Conservation (phyloP, 352 stramenopile genomes). For the Globisporangium cylindrosporum region DNA sequence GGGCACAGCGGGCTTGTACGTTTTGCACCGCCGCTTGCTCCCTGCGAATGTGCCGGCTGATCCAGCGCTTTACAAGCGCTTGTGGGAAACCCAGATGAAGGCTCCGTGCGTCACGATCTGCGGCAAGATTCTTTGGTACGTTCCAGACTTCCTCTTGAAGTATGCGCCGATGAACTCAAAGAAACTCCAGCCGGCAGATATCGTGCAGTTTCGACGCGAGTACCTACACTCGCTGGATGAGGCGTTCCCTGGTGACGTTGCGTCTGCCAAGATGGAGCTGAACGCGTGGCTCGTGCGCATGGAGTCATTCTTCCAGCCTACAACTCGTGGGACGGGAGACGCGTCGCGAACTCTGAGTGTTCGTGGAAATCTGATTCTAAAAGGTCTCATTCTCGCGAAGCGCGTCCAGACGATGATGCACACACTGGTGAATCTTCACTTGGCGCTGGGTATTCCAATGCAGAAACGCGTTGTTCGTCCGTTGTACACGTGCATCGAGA, state of each 20-base stretch:
- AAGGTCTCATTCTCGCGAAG: constrained; percentile 88
- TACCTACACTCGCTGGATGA: constrained; percentile 81
- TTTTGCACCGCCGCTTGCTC: constrained; percentile 81
- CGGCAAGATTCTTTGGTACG: constrained; percentile 82
- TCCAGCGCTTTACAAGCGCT: constrained; percentile 82
- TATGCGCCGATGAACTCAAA: constrained; percentile 82
- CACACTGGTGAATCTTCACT: constrained; percentile 85
- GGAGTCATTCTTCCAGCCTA: constrained; percentile 87
- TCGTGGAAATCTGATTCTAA: constrained; percentile 89
- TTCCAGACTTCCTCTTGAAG: constrained; percentile 86
- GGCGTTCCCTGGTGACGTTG: constrained; percentile 74
- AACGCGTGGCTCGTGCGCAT: constrained; percentile 84
- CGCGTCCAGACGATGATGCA: constrained; percentile 90
- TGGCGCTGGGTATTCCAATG: constrained; percentile 85
- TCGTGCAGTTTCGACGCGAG: constrained; percentile 73
- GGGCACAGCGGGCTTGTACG: constrained; percentile 88
- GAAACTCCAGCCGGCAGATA: constrained; percentile 74
- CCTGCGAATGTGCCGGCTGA: constrained; percentile 84
- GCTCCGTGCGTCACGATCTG: constrained; percentile 82
- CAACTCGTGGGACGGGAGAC: constrained; percentile 72
- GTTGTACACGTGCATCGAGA: constrained; percentile 87
- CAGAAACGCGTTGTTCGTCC: constrained; percentile 83
- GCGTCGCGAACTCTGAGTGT: constrained; percentile 72
- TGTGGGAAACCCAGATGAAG: constrained; percentile 89
- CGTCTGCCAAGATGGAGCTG: constrained; percentile 77